Evolutionary conservation across 176 grass and related monocot genomes (phyloP), one percentile per base, ranked within the genome.

Genomic region (Lolium multiflorum): DNA sequence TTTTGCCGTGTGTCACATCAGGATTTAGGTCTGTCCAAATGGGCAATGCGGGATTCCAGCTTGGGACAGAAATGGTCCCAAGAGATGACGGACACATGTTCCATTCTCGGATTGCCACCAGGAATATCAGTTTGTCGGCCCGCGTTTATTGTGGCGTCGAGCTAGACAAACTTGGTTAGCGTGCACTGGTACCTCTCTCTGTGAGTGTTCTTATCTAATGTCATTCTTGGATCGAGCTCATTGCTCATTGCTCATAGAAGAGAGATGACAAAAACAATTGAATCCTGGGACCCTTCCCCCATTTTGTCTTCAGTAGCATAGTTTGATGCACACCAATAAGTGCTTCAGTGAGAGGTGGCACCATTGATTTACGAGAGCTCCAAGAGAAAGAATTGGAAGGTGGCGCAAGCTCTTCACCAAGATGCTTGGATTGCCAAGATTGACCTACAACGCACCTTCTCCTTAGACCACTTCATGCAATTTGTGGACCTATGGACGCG

Each of bases 191-290:
- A 28, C 35, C 67, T 63, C 77, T 72, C 68, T 85, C 66, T n/a
- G 41, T 39, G 52, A 70, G 61, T 63, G 61, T 63, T 71, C 17
- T 72, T 65, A 67, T 86, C 57, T 78, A 8, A 69, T 75, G 50
- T 25, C 64, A 79, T 57, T 79, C 74, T 80, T 83, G 75, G 74
- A 90, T 75, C 74, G 67, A 87, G 80, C 37, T 66, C 74, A 25
- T 77, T 35, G 31, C 31, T 66, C 74, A 25, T 77, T n/a, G n/a
- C n/a, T n/a, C n/a, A n/a, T 68, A 88, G 69, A 84, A 14, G 43
- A 78, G 18, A 25, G 90, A 92, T 82, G 82, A 78, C 72, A 73
- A 89, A 86, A 86, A 79, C 78, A 31, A 82, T 89, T 22, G 72
- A 21, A n/a, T 78, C 82, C 71, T 78, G 56, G 70, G 82, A 62